phyloP scores from a whole-genome alignment of 2,329 filamentous ascomycete species.

The Sporothrix schenckii region DNA sequence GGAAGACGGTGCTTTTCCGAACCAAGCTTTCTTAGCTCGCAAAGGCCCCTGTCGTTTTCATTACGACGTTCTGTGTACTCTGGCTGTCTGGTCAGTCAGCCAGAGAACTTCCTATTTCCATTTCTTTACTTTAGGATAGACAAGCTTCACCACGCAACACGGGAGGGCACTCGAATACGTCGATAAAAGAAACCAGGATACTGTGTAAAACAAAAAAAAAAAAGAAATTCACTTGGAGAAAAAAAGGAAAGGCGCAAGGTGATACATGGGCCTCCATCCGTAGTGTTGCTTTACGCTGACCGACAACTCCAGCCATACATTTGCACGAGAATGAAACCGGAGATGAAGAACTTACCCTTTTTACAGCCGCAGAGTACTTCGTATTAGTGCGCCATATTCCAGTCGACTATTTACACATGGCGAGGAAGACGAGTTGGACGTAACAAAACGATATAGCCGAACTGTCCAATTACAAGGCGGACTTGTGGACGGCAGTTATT shows the following conservation, averaged over 20 bases:
- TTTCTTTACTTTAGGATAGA: background rate
- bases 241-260: background rate
- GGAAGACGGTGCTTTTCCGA: background rate
- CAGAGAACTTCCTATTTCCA: background rate
- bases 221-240: background rate
- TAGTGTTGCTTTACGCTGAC: no score
- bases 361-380: no score
- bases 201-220: background rate
- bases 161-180: background rate
- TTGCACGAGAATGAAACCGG: no score
- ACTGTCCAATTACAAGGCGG: background rate
- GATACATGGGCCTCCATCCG: background rate
- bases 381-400: no score
- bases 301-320: no score
- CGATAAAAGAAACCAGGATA: background rate
- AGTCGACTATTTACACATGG: conserved; percentile 6
- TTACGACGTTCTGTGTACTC: background rate
- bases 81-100: background rate
- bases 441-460: no score
- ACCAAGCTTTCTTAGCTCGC: conserved; percentile 24
- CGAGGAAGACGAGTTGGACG: background rate
- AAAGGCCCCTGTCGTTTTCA: background rate
- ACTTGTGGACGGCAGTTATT: conserved; percentile 6
- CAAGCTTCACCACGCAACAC: background rate
- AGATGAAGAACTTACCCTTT: no score